Base-by-base conservation (phyloP, 495 filamentous ascomycete species). In the Pseudotulostoma volvatum region DNA sequence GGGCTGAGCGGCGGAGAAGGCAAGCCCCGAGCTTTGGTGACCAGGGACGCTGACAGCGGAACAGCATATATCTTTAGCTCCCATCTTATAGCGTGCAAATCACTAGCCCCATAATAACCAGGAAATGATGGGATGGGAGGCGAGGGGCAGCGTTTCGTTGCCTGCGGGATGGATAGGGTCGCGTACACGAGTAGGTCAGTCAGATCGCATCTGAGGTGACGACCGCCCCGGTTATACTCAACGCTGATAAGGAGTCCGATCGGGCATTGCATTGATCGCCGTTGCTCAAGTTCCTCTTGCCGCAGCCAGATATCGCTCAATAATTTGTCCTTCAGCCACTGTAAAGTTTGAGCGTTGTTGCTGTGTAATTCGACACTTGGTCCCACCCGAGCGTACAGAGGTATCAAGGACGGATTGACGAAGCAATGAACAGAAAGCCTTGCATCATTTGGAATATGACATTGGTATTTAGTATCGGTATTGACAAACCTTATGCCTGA, bases 171-270 rank as follows among this genome's bases (percentile, higher is more conserved):
- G 0, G 57, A 61, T 31, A 67, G 31, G 9, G 64, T 49, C 28
- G 61, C 71, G 38, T 76, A 76, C 17, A 79, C 53, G 16, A 79
- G 48, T 5, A 79, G 41, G 39, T 76, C 71, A 8, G 73, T 69
- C 2, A 64, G 53, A 45, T 38, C 8, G 55, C 41, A 4, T 39
- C 45, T 7, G 50, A 42, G 33, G 38, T 38, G 34, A 47, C 54
- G 18, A 39, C 36, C 18, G 23, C 40, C 11, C 41, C 39, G 13
- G 37, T 43, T 28, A n/a, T 43, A 44, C 9, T 54, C 46, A 13
- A 64, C 51, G 23, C 47, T 45, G 14, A 67, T 36, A 17, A 67
- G 53, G 25, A 67, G 47, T 9, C 56, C 63, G 23, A 60, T 57
- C 3, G 63, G 61, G 14, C 61, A 64, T 37, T 64, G 63, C 2